These are phyloP conservation scores for Tulasnella sp. DNA, from an alignment of 768 basidiomycete species.

Conservation along the genomic window DNA sequence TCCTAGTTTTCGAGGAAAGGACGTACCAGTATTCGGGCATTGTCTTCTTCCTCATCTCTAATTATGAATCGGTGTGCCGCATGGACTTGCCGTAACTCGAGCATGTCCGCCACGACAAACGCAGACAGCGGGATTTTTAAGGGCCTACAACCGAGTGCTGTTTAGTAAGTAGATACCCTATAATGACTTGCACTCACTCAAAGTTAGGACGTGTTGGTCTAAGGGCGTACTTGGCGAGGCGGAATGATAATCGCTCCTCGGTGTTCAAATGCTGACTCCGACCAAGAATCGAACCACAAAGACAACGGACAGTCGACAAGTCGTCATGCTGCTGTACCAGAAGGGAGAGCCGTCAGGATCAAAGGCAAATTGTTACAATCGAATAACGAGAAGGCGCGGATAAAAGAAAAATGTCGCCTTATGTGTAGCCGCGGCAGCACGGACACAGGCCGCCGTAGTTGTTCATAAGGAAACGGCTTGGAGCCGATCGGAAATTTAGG, in stretches of 20 bases:
- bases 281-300: constrained; percentile 84
- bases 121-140: constrained; percentile 69
- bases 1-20: neutral
- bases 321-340: constrained; percentile 58
- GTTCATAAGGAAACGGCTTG: constrained; percentile 67
- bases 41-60: constrained; percentile 83
- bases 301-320: constrained; percentile 69
- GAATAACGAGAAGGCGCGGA: constrained; percentile 32
- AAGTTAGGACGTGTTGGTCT: constrained; percentile 63
- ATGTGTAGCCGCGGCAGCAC: constrained; percentile 87
- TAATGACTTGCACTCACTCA: constrained; percentile 55
- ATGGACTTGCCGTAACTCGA: constrained; percentile 87
- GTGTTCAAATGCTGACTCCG: constrained; percentile 58
- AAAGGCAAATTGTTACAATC: constrained; percentile 36
- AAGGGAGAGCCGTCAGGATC: constrained; percentile 33
- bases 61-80: constrained; percentile 91
- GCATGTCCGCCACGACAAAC: constrained; percentile 91
- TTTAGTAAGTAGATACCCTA: neutral
- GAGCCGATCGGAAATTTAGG: constrained; percentile 58
- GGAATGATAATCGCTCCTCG: constrained; percentile 54
- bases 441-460: constrained; percentile 77
- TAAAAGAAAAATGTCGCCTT: constrained; percentile 62
- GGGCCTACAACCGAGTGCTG: constrained; percentile 38
- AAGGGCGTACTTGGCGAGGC: constrained; percentile 83
- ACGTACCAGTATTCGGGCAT: constrained; percentile 75